Evolutionary conservation across 352 stramenopile genomes (phyloP).

Genomic region (Phytophthora pseudosyringae): DNA sequence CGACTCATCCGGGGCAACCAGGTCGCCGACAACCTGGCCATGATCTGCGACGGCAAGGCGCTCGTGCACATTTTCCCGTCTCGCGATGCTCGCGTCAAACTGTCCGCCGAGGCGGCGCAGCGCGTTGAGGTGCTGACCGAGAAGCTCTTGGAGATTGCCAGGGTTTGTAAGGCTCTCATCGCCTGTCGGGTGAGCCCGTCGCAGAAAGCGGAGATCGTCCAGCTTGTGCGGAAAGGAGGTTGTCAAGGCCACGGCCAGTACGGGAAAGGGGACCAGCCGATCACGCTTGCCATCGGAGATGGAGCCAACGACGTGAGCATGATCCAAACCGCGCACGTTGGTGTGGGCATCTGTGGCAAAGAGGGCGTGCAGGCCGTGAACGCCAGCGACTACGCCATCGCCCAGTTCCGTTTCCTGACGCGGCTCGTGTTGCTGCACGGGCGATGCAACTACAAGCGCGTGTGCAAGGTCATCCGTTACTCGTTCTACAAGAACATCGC

Average conservation of each 20-base stretch:
- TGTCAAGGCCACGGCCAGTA: slow-evolving; percentile 5
- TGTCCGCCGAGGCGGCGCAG: slow-evolving; percentile 35
- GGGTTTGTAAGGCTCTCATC: slow-evolving; percentile 80
- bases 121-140: slow-evolving; percentile 41
- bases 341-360: slow-evolving; percentile 97
- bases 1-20: slow-evolving; percentile 40
- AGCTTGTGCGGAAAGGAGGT: slow-evolving; percentile 58
- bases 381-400: slow-evolving; percentile 93
- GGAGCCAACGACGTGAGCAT: slow-evolving; percentile 99
- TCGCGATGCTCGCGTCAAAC: slow-evolving; percentile 50
- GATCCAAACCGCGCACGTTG: slow-evolving; percentile 98
- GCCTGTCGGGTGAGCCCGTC: slow-evolving; percentile 83
- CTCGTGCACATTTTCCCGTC: slow-evolving; percentile 74
- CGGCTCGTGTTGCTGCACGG: slow-evolving; percentile 96
- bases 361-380: slow-evolving; percentile 98
- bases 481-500: slow-evolving; percentile 99
- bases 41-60: slow-evolving; percentile 72
- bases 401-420: slow-evolving; percentile 96
- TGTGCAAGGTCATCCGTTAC: slow-evolving; percentile 95
- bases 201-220: slow-evolving; percentile 85
- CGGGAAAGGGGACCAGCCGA: slow-evolving; percentile 46
- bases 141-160: slow-evolving; percentile 61
- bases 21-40: slow-evolving; percentile 59
- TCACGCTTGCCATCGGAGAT: slow-evolving; percentile 97
- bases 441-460: slow-evolving; percentile 96